These are phyloP conservation scores for Malus hybrid DNA, from an alignment of 331 rosid genomes.

Conservation along the genomic window DNA sequence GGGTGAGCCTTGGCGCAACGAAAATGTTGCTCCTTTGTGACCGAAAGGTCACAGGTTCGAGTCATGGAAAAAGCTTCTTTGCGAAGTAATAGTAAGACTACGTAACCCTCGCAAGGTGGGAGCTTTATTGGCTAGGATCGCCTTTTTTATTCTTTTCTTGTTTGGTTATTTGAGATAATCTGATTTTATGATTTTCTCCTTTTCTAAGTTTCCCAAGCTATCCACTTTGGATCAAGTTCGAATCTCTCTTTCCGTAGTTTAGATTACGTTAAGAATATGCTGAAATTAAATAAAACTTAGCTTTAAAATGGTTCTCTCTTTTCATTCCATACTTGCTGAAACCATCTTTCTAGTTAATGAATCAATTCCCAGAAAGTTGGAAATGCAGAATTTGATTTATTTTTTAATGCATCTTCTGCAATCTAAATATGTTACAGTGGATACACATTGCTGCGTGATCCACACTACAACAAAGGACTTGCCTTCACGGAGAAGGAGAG, in stretches of 20 bases:
- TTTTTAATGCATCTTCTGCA: background rate
- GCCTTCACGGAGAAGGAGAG: constrained; percentile 89
- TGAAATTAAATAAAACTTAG: too few species aligned
- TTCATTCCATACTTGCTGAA: background rate
- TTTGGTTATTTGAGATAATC: background rate
- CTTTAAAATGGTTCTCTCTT: background rate
- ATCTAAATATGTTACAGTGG: constrained; percentile 46
- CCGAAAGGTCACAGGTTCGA: too few species aligned
- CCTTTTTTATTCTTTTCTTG: background rate
- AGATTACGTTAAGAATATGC: too few species aligned
- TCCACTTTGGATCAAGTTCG: too few species aligned
- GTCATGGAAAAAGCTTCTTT: too few species aligned
- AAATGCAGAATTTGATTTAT: background rate
- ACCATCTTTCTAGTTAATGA: background rate
- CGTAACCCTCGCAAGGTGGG: too few species aligned
- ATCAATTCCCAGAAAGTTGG: background rate
- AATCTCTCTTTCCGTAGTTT: too few species aligned
- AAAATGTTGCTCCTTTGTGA: accelerated
- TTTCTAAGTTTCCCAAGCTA: too few species aligned
- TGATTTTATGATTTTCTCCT: too few species aligned
- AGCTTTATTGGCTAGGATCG: too few species aligned
- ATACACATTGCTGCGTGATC: constrained; percentile 72
- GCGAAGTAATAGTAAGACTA: too few species aligned
- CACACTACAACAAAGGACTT: constrained; percentile 88
- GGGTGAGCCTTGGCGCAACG: accelerated